A percentile compares a stretch with the other conserved stretches of the same genome.
These are phyloP conservation scores for Coemansia sp. DNA, from an alignment of 192 early-diverging fungal species.

Conservation along the genomic window DNA sequence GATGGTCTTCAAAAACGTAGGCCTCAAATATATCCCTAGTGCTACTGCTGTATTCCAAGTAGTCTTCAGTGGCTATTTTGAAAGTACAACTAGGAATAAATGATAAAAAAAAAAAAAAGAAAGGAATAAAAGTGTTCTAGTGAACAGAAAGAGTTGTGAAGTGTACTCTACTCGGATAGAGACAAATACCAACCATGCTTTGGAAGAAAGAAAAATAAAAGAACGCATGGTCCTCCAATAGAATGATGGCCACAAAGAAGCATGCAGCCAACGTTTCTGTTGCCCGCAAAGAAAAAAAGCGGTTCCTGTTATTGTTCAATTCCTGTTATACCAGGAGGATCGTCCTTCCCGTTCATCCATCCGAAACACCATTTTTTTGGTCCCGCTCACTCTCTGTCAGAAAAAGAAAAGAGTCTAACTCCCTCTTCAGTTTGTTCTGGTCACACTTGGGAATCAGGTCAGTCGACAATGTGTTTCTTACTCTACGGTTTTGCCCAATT, in stretches of 20 bases:
- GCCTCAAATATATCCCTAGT: neutral
- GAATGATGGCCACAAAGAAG: conserved; percentile 5
- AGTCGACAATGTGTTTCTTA: neutral
- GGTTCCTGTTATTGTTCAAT: neutral
- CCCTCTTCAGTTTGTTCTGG: neutral
- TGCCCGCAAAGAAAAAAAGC: neutral
- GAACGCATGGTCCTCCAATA: neutral
- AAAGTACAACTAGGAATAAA: neutral
- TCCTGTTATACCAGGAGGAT: neutral
- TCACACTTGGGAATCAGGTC: neutral
- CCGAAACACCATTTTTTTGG: neutral
- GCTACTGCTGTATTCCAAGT: conserved; percentile 8
- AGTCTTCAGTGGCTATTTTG: neutral
- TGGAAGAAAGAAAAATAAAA: neutral
- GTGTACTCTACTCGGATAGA: neutral
- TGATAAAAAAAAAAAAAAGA: neutral
- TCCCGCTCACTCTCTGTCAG: neutral
- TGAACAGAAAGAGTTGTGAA: neutral
- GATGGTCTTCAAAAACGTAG: neutral
- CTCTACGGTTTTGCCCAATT: conserved; percentile 3
- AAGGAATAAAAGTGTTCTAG: neutral
- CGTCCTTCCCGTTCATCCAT: neutral
- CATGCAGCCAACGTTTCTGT: neutral
- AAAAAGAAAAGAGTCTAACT: neutral
- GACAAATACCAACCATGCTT: neutral